Evolutionary conservation across 345 rosid genomes (phyloP).

Genomic region (Eucalyptus fibrosa): DNA sequence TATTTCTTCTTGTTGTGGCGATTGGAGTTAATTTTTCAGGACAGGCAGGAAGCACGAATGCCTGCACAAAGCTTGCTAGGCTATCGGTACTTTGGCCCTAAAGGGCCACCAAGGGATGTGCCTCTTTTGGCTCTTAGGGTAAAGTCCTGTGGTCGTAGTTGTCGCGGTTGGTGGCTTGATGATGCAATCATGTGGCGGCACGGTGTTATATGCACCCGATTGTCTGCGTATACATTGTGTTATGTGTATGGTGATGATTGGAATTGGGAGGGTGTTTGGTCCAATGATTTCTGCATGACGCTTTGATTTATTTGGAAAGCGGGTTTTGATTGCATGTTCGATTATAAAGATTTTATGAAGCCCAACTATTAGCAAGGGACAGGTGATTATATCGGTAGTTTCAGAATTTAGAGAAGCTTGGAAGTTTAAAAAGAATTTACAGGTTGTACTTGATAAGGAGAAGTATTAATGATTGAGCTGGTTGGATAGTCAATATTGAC

Average conservation of each 20-base stretch:
- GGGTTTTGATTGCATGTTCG: not conserved
- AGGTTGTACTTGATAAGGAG: too few relatives aligned
- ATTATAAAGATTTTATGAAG: not conserved
- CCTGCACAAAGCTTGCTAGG: not conserved
- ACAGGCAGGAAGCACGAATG: not conserved
- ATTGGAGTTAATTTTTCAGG: not conserved
- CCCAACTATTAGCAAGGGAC: not conserved
- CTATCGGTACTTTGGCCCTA: not conserved
- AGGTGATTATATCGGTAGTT: not conserved
- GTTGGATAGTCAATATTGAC: too few relatives aligned
- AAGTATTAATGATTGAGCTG: too few relatives aligned
- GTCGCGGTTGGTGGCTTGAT: not conserved
- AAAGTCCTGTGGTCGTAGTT: not conserved
- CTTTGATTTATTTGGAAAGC: not conserved
- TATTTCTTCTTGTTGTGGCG: not conserved
- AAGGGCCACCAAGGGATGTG: not conserved
- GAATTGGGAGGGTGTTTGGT: not conserved
- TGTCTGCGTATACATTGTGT: not conserved
- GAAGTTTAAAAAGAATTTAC: not conserved
- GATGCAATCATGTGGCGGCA: not conserved
- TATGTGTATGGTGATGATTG: not conserved
- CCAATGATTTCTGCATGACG: not conserved
- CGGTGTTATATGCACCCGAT: not conserved
- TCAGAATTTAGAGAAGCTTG: not conserved
- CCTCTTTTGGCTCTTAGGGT: not conserved